Evolutionary conservation across 176 grass and related monocot genomes (phyloP), one percentile per base, ranked within the genome.

Genomic region (Phyllostachys edulis): DNA sequence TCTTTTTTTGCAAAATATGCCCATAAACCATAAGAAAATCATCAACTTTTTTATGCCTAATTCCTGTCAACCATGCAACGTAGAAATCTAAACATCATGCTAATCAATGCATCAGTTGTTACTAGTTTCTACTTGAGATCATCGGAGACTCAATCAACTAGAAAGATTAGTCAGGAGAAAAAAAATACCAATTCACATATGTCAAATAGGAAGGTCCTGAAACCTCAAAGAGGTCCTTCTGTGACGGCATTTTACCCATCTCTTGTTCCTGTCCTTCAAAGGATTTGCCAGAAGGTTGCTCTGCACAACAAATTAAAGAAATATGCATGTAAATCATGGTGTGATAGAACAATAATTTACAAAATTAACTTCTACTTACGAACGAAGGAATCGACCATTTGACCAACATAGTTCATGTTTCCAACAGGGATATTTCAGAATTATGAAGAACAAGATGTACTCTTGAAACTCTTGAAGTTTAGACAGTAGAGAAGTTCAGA

Each of bases 121-220:
- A 13, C 45, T 47, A 13, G 11, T 14, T 47, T 47, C 45, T 47
- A 47, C 12, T 47, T 34, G 24, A 52, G 14, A 14, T 51, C 50
- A 65, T 47, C 38, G 10, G 7, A 42, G 40, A 29, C 2, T 17
- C 18, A 50, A 10, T 72, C 52, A 79, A 32, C 76, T 5, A 52
- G 23, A 71, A 50, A 60, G 2, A 71, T 61, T 26, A 82, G 12
- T 37, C 7, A 2, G 32, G 29, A 64, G 9, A n/a, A 40, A 41
- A 13, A 79, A 82, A 66, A 79, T 85, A 92, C 93, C 90, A 95
- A 20, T 92, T 86, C 66, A 96, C 65, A 23, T 73, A 76, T 54
- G 83, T 87, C 40, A 95, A 73, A 79, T 89, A 56, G 24, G 62
- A 77, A 75, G 93, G 93, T 0, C 90, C 93, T 73, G 93, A 89